Conservation (phyloP, 768 basidiomycete genomes). For the Butyriboletus loyo region DNA sequence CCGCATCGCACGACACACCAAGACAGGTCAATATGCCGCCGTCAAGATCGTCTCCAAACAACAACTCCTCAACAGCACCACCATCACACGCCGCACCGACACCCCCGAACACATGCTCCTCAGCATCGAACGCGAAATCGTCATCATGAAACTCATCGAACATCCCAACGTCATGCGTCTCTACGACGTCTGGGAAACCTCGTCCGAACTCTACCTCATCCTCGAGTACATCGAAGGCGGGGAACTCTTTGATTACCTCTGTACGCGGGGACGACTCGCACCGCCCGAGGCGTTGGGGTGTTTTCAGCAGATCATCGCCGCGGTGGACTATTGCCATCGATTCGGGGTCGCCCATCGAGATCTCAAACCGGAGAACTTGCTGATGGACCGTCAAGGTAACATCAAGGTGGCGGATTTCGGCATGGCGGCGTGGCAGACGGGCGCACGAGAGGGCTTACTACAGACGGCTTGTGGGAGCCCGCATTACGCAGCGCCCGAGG, state of each 20-base stretch:
- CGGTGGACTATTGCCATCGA: conserved; percentile 90
- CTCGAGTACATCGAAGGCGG: conserved; percentile 95
- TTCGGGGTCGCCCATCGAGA: conserved; percentile 95
- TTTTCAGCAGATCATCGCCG: conserved; percentile 92
- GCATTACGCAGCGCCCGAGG: conserved; percentile 93
- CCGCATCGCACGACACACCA: conserved; percentile 82
- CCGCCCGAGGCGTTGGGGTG: conserved; percentile 73
- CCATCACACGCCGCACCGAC: conserved; percentile 53
- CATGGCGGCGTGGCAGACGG: conserved; percentile 91
- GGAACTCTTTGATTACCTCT: conserved; percentile 91
- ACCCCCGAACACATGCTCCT: conserved; percentile 75
- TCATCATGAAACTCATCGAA: conserved; percentile 95
- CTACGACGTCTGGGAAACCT: conserved; percentile 97
- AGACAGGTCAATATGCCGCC: conserved; percentile 85
- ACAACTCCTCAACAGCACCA: conserved; percentile 59
- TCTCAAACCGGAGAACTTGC: conserved; percentile 90
- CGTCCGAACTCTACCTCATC: conserved; percentile 82
- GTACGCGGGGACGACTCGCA: conserved; percentile 69
- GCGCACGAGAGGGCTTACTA: conserved; percentile 54
- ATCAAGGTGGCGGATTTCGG: conserved; percentile 97
- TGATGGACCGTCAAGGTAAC: conserved; percentile 78
- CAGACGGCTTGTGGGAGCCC: conserved; percentile 91
- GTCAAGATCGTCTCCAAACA: conserved; percentile 92
- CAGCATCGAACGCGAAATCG: conserved; percentile 89
- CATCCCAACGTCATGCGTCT: conserved; percentile 93